phyloP scores from a whole-genome alignment of 2,329 filamentous ascomycete genomes.

The Colletotrichum liaoningense region DNA sequence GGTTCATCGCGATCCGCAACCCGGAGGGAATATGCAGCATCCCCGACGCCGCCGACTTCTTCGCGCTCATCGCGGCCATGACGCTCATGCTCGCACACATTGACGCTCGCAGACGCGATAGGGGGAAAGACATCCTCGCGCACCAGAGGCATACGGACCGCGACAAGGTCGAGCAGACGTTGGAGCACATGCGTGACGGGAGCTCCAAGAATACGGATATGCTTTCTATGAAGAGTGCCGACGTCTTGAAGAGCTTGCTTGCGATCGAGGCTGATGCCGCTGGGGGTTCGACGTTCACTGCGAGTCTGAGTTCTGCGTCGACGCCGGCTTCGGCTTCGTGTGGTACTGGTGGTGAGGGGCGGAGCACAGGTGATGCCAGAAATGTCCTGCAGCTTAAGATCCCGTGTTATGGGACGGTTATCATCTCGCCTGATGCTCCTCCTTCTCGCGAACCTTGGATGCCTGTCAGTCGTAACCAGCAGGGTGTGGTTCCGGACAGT shows the following conservation, averaged over 20 bases:
- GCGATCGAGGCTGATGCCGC: conserved; percentile 46
- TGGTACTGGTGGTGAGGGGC: neutral
- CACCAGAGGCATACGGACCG: conserved; percentile 54
- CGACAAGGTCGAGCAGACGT: conserved; percentile 51
- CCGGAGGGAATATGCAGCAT: conserved; percentile 39
- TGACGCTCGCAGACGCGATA: conserved; percentile 41
- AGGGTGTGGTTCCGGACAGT: neutral
- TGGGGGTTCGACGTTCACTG: conserved; percentile 26
- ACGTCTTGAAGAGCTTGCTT: conserved; percentile 45
- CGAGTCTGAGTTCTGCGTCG: neutral
- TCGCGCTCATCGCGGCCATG: conserved; percentile 50
- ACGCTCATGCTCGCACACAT: conserved; percentile 52
- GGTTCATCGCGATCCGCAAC: conserved; percentile 47
- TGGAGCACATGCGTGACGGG: conserved; percentile 48
- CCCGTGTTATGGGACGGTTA: conserved; percentile 46
- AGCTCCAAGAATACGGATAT: conserved; percentile 43
- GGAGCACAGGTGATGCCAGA: neutral
- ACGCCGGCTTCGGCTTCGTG: neutral
- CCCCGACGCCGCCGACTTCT: conserved; percentile 49
- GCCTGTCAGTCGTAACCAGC: neutral
- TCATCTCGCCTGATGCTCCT: conserved; percentile 41
- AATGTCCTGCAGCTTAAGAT: conserved; percentile 26
- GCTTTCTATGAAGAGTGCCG: conserved; percentile 45
- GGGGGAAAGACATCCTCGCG: conserved; percentile 42
- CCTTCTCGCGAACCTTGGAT: conserved; percentile 40